These are phyloP conservation scores for Camelina hispida DNA, from an alignment of 345 rosid species.

Conservation along the genomic window DNA sequence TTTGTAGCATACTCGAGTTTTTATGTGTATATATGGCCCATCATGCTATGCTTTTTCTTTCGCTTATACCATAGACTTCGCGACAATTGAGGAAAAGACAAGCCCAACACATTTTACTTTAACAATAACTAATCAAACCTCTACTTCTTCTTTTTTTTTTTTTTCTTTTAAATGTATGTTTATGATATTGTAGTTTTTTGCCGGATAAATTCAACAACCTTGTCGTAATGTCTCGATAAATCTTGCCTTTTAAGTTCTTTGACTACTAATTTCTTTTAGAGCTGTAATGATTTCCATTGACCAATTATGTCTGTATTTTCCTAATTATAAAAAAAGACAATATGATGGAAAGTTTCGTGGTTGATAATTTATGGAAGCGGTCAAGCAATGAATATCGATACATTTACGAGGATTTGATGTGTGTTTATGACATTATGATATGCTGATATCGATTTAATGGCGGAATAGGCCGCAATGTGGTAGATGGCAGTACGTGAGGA, in stretches of 20 bases:
- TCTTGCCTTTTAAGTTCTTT: conserved; percentile 40
- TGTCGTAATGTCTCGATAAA: conserved; percentile 22
- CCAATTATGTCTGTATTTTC: conserved; percentile 34
- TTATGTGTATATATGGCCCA: conserved; percentile 26
- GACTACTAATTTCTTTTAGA: conserved; percentile 31
- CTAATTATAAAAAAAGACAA: conserved; percentile 19
- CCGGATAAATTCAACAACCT: conserved; percentile 7
- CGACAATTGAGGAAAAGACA: conserved; percentile 41
- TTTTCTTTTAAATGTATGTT: not conserved
- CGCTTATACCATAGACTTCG: conserved; percentile 27
- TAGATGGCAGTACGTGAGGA: not conserved
- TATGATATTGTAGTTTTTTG: not conserved
- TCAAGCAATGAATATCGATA: conserved; percentile 19
- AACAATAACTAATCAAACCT: conserved; percentile 14
- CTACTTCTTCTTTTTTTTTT: not conserved
- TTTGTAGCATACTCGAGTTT: conserved; percentile 40
- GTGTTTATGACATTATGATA: not conserved
- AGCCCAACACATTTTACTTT: conserved; percentile 30
- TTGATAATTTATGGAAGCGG: conserved; percentile 13
- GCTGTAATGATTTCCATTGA: conserved; percentile 33
- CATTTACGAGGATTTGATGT: not conserved
- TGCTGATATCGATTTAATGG: not conserved
- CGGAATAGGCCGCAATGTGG: not conserved
- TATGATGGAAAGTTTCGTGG: conserved; percentile 27
- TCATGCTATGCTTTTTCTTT: conserved; percentile 33